These are phyloP conservation scores for Hanseniaspora sp. DNA, from an alignment of 1,139 yeast genomes.

Conservation along the genomic window DNA sequence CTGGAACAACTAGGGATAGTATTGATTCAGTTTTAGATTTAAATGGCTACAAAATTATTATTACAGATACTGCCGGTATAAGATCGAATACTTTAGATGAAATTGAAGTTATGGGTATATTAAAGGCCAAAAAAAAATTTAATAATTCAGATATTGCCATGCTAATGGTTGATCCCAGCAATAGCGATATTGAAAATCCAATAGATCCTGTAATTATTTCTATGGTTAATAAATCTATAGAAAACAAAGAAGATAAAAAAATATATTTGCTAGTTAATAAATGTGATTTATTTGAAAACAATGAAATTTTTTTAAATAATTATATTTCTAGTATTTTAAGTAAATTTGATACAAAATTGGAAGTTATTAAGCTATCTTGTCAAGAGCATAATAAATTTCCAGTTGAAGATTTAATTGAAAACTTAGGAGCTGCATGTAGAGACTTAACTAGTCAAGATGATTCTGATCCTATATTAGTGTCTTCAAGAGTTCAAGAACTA, in stretches of 20 bases:
- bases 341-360: constrained; percentile 19
- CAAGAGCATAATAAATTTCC: constrained; percentile 39
- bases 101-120: constrained; percentile 77
- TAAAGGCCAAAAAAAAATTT: constrained; percentile 55
- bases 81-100: constrained; percentile 43
- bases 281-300: constrained; percentile 41
- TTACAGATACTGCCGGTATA: constrained; percentile 93
- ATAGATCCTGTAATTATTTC: constrained; percentile 15
- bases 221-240: constrained; percentile 1
- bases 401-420: constrained; percentile 35
- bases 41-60: constrained; percentile 68
- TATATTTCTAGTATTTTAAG: constrained; percentile 25
- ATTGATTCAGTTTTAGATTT: constrained; percentile 74
- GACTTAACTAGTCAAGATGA: constrained; percentile 32
- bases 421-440: constrained; percentile 39
- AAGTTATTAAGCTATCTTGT: constrained; percentile 53
- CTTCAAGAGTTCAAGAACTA: constrained; percentile 66
- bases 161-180: constrained; percentile 35
- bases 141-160: constrained; percentile 50
- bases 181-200: constrained; percentile 20
- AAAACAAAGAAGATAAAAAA: constrained; percentile 22
- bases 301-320: constrained; percentile 20
- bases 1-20: constrained; percentile 91
- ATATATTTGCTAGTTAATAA: constrained; percentile 47
- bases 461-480: constrained; percentile 53